Conservation (phyloP, 495 filamentous ascomycete species). For the Hypoxylon trugodes region DNA sequence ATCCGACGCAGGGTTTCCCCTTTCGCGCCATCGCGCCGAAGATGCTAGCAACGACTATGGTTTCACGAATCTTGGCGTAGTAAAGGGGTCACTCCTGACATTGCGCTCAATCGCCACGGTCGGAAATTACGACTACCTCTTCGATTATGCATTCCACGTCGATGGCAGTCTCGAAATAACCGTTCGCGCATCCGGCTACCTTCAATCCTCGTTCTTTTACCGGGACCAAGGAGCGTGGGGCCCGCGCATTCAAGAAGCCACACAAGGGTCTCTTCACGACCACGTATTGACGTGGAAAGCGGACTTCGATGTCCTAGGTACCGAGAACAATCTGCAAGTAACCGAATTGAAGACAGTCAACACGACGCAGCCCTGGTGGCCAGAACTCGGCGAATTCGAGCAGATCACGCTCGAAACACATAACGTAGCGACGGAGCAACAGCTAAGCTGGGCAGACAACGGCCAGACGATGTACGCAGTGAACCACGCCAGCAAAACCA, state of each 20-base stretch:
- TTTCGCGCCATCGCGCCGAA: slow-evolving; percentile 55
- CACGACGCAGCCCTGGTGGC: slow-evolving; percentile 59
- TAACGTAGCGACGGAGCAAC: slow-evolving; percentile 52
- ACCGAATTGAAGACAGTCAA: slow-evolving; percentile 52
- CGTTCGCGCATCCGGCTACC: slow-evolving; percentile 66
- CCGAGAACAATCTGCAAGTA: slow-evolving; percentile 56
- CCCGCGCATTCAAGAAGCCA: slow-evolving; percentile 56
- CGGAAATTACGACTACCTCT: slow-evolving; percentile 63
- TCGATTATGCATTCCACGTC: slow-evolving; percentile 61
- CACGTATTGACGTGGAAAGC: slow-evolving; percentile 64
- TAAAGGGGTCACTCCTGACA: slow-evolving; percentile 56
- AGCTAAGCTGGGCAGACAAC: slow-evolving; percentile 60
- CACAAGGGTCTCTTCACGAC: slow-evolving; percentile 59
- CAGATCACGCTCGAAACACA: slow-evolving; percentile 57
- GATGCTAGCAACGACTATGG: slow-evolving; percentile 44
- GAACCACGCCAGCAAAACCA: slow-evolving; percentile 55
- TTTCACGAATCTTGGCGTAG: slow-evolving; percentile 49
- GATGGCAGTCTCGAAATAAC: slow-evolving; percentile 64
- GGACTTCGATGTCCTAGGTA: slow-evolving; percentile 62
- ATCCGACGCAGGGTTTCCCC: slow-evolving; percentile 55
- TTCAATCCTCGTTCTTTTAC: slow-evolving; percentile 61
- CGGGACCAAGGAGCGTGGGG: slow-evolving; percentile 57
- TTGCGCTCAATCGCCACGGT: slow-evolving; percentile 58
- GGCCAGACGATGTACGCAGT: slow-evolving; percentile 56
- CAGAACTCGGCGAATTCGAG: slow-evolving; percentile 53